These are phyloP conservation scores for Trypethelium eluteriae DNA, from an alignment of 495 filamentous ascomycete species.

Conservation along the genomic window DNA sequence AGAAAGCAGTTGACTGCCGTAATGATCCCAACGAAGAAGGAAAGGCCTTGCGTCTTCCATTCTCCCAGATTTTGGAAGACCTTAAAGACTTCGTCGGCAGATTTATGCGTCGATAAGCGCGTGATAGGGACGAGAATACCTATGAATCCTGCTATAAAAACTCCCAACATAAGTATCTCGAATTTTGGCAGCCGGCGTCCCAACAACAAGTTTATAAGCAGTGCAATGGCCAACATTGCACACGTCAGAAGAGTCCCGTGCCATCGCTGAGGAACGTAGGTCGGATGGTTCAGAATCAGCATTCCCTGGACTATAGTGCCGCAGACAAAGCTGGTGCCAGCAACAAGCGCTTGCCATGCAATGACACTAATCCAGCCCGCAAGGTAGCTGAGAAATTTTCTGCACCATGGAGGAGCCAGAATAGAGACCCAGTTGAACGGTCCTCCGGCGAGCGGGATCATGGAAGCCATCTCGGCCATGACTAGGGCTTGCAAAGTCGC, in stretches of 20 bases:
- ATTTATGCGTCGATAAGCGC: neutral
- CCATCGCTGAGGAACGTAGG: slow-evolving; percentile 18
- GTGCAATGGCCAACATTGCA: slow-evolving; percentile 13
- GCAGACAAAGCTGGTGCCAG: slow-evolving; percentile 12
- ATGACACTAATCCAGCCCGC: slow-evolving; percentile 35
- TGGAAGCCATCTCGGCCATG: slow-evolving; percentile 31
- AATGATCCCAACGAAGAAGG: slow-evolving; percentile 17
- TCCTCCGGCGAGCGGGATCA: slow-evolving; percentile 22
- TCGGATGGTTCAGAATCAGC: slow-evolving; percentile 18
- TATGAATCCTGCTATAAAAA: slow-evolving; percentile 23
- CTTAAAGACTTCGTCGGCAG: slow-evolving; percentile 8
- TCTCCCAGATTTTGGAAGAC: neutral
- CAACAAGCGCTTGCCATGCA: slow-evolving; percentile 29
- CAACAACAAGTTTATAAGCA: slow-evolving; percentile 19
- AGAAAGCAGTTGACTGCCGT: slow-evolving; percentile 18
- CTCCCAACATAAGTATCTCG: slow-evolving; percentile 17
- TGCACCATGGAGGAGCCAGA: slow-evolving; percentile 16
- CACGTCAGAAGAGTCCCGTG: slow-evolving; percentile 20
- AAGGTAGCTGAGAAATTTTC: slow-evolving; percentile 22
- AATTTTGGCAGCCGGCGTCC: slow-evolving; percentile 18
- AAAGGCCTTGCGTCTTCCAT: slow-evolving; percentile 15
- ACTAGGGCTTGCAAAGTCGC: slow-evolving; percentile 23
- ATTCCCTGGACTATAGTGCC: slow-evolving; percentile 15
- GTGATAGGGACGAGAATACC: slow-evolving; percentile 17
- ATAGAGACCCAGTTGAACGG: slow-evolving; percentile 21